Evolutionary conservation across 2,329 filamentous ascomycete species (phyloP).

Genomic region (Tympanopsis confertula): DNA sequence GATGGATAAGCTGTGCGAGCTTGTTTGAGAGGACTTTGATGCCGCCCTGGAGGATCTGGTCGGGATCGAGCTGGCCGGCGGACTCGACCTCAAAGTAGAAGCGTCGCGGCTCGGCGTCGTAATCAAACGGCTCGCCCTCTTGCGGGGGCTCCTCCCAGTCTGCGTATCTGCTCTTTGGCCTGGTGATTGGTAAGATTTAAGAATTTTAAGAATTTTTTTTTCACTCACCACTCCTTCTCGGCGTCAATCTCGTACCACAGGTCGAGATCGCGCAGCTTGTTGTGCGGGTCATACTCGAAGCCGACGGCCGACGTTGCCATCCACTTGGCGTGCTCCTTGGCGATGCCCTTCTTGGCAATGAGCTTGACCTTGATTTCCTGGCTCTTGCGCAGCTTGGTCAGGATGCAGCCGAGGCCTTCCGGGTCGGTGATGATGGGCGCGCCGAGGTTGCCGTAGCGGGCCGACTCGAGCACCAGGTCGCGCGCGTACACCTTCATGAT

Average conservation of each 20-base stretch:
- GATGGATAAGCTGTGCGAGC: constrained; percentile 66
- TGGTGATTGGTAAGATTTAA: constrained; percentile 12
- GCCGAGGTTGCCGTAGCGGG: constrained; percentile 66
- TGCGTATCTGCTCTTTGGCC: constrained; percentile 43
- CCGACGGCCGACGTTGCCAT: constrained; percentile 82
- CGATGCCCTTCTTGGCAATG: constrained; percentile 95
- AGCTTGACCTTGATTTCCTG: constrained; percentile 86
- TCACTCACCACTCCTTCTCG: constrained; percentile 68
- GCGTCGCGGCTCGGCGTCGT: constrained; percentile 67
- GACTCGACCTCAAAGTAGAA: constrained; percentile 95
- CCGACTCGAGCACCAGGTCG: constrained; percentile 65
- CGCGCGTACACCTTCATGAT: constrained; percentile 91
- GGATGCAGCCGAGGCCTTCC: constrained; percentile 72
- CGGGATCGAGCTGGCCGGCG: constrained; percentile 76
- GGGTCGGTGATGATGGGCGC: constrained; percentile 75
- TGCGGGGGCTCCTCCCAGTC: constrained; percentile 68
- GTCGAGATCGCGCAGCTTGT: constrained; percentile 83
- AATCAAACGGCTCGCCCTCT: constrained; percentile 82
- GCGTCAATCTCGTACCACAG: constrained; percentile 89
- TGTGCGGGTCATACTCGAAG: constrained; percentile 97
- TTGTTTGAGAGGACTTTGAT: constrained; percentile 86
- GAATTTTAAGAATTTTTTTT: background rate
- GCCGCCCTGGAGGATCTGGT: constrained; percentile 77
- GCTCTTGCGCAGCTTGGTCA: constrained; percentile 78
- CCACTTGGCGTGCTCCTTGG: constrained; percentile 98